Conservation (phyloP, 768 basidiomycete species). For the Rhodotorula kratochvilovae region DNA sequence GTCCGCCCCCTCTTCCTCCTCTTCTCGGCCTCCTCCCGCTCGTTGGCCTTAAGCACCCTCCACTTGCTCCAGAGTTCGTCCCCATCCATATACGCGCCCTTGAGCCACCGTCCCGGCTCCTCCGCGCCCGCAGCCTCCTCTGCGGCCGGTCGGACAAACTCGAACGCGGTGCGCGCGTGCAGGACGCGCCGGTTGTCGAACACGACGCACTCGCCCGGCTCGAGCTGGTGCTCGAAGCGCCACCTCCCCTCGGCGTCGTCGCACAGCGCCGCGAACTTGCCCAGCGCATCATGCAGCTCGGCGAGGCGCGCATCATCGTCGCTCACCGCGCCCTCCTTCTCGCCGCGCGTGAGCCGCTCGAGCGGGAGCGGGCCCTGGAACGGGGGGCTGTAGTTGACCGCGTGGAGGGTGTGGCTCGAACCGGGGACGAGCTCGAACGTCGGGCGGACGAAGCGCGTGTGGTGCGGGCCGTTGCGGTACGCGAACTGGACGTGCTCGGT, state of each 20-base stretch:
- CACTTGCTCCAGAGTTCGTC: slow-evolving; percentile 57
- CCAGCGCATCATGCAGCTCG: slow-evolving; percentile 53
- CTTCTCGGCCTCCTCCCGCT: not conserved
- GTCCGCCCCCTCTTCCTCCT: slow-evolving; percentile 15
- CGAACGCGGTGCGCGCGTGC: slow-evolving; percentile 78
- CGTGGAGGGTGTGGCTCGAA: slow-evolving; percentile 50
- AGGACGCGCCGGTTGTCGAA: slow-evolving; percentile 89
- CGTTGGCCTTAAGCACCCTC: slow-evolving; percentile 21
- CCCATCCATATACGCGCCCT: slow-evolving; percentile 61
- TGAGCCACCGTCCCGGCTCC: slow-evolving; percentile 66
- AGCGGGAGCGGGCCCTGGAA: slow-evolving; percentile 78
- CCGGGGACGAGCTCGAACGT: slow-evolving; percentile 60
- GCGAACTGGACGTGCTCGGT: slow-evolving; percentile 73
- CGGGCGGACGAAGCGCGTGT: slow-evolving; percentile 66
- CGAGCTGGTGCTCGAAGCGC: slow-evolving; percentile 62
- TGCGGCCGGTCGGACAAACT: slow-evolving; percentile 46
- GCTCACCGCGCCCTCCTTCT: not conserved
- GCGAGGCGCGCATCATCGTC: slow-evolving; percentile 14
- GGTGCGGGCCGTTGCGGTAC: slow-evolving; percentile 85
- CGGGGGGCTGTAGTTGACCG: slow-evolving; percentile 88
- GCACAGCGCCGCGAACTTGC: slow-evolving; percentile 59
- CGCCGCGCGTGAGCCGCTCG: slow-evolving; percentile 53
- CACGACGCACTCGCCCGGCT: slow-evolving; percentile 77
- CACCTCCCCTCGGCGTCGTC: slow-evolving; percentile 52
- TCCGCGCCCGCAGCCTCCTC: slow-evolving; percentile 42